Percentiles rank a stretch among this genome's conserved stretches.
These are phyloP conservation scores for Pseudozyma hubeiensis DNA, from an alignment of 1,284 basidiomycete genomes.

Conservation along the genomic window DNA sequence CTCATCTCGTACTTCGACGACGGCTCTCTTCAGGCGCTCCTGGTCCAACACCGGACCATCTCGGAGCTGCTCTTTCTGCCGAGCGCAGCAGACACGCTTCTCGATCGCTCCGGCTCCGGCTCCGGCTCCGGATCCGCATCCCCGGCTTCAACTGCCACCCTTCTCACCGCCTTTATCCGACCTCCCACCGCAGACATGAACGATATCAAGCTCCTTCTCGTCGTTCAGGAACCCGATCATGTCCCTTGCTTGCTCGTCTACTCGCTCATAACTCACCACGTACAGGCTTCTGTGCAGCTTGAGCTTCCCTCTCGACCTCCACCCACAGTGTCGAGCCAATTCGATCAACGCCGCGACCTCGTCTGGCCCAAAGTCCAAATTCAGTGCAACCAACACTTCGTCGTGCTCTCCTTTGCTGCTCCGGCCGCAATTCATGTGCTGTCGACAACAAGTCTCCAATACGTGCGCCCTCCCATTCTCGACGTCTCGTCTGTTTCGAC, in stretches of 20 bases:
- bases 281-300: constrained; percentile 19
- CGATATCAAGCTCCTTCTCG: constrained; percentile 26
- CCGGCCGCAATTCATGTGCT: constrained; percentile 40
- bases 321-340: neutral
- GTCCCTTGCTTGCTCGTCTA: constrained; percentile 27
- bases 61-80: constrained; percentile 39
- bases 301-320: constrained; percentile 8
- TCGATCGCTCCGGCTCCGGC: neutral
- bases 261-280: constrained; percentile 35
- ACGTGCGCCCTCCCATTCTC: constrained; percentile 18
- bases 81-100: constrained; percentile 16
- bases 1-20: constrained; percentile 37
- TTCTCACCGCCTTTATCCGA: constrained; percentile 25
- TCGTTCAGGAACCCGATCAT: constrained; percentile 11
- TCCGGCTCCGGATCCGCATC: neutral
- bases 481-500: constrained; percentile 11
- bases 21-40: constrained; percentile 38
- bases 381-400: constrained; percentile 31
- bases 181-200: constrained; percentile 13
- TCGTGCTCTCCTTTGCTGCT: constrained; percentile 38
- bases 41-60: constrained; percentile 34
- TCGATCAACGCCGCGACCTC: neutral
- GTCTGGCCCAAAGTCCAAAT: constrained; percentile 23
- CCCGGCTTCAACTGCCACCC: neutral
- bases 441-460: constrained; percentile 26